These are phyloP conservation scores for Papiliotrema fonsecae DNA, from an alignment of 1,284 basidiomycete species.

Conservation along the genomic window DNA sequence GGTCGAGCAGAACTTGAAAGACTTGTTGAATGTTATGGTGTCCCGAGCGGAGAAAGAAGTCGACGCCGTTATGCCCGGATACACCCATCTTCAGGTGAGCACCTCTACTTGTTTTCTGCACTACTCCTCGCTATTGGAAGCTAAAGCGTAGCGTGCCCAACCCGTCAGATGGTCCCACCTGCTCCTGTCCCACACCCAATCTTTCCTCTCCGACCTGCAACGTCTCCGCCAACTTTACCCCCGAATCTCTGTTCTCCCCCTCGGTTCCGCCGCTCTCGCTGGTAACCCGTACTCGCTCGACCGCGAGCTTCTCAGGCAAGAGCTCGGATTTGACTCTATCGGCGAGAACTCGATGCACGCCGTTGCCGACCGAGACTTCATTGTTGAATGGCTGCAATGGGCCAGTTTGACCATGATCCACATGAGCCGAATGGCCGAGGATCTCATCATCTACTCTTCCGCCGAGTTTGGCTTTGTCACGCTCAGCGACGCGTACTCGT, in stretches of 20 bases:
- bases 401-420: slow-evolving; percentile 87
- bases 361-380: slow-evolving; percentile 94
- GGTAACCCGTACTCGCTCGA: slow-evolving; percentile 93
- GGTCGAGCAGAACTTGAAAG: slow-evolving; percentile 68
- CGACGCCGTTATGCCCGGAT: slow-evolving; percentile 86
- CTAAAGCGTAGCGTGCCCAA: slow-evolving; percentile 71
- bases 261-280: slow-evolving; percentile 90
- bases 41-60: slow-evolving; percentile 89
- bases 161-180: slow-evolving; percentile 98
- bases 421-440: slow-evolving; percentile 90
- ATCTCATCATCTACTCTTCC: slow-evolving; percentile 92
- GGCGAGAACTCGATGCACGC: slow-evolving; percentile 93
- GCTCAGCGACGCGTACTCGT: slow-evolving; percentile 94
- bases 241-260: slow-evolving; percentile 84
- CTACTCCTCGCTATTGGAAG: neutral
- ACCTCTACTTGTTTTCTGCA: neutral
- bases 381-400: slow-evolving; percentile 97
- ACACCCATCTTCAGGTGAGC: slow-evolving; percentile 88
- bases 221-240: slow-evolving; percentile 76
- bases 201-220: slow-evolving; percentile 80
- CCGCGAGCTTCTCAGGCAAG: slow-evolving; percentile 77
- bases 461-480: slow-evolving; percentile 95
- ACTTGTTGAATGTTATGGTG: slow-evolving; percentile 79
- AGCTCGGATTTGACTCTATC: slow-evolving; percentile 76
- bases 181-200: slow-evolving; percentile 88